phyloP scores from a whole-genome alignment of 2,329 filamentous ascomycete species.

The Botrytis paeoniae region DNA sequence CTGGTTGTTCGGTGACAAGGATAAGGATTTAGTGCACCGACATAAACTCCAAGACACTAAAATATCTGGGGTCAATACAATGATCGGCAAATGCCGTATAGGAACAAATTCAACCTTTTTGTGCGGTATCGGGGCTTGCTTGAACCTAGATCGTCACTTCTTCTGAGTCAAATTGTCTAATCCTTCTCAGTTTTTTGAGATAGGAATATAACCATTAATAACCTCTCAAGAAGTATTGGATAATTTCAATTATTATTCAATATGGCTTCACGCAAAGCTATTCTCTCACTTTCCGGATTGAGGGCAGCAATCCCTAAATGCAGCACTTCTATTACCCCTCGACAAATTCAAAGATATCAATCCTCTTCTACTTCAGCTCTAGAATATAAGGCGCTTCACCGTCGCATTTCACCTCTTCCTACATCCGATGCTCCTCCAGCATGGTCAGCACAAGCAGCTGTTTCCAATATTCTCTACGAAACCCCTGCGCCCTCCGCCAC shows the following conservation, averaged over 20 bases:
- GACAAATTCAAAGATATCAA: constrained; percentile 36
- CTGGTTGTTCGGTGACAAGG: constrained; percentile 15
- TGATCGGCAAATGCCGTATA: not conserved
- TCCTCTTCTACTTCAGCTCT: constrained; percentile 82
- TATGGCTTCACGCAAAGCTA: constrained; percentile 37
- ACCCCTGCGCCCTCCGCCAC: constrained; percentile 79
- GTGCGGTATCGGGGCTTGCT: constrained; percentile 20
- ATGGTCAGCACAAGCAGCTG: constrained; percentile 89
- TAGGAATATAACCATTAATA: constrained; percentile 11
- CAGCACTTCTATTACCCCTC: constrained; percentile 25
- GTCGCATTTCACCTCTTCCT: constrained; percentile 81
- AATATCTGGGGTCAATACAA: constrained; percentile 16
- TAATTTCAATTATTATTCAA: constrained; percentile 15
- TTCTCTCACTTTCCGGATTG: constrained; percentile 31
- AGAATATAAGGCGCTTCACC: constrained; percentile 95
- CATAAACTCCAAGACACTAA: not conserved
- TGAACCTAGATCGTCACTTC: constrained; percentile 1
- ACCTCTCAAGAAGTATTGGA: constrained; percentile 4
- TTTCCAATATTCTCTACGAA: constrained; percentile 98
- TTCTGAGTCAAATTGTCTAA: constrained; percentile 11
- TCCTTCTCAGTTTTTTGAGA: constrained; percentile 18
- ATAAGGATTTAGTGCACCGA: constrained; percentile 17
- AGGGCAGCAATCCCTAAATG: constrained; percentile 29
- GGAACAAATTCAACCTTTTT: constrained; percentile 11
- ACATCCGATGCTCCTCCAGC: constrained; percentile 71